Evolutionary conservation across 345 rosid species (phyloP).

Genomic region (Salix purpurea): DNA sequence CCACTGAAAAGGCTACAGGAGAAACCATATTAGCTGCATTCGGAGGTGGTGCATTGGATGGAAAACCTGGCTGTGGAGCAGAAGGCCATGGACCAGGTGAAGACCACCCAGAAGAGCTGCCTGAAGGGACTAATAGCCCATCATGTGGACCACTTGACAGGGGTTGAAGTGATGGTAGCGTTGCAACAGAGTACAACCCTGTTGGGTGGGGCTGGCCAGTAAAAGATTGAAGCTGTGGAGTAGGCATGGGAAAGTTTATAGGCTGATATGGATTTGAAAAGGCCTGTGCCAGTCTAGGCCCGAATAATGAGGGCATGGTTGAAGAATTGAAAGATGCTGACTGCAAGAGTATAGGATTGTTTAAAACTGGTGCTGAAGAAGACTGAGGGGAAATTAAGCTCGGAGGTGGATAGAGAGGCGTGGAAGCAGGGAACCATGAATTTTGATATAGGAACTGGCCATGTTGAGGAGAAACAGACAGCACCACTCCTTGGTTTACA

Average conservation of each 20-base stretch:
- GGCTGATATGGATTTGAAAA: constrained; percentile 29
- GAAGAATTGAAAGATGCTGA: constrained; percentile 31
- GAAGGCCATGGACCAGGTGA: constrained; percentile 32
- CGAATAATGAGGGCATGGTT: constrained; percentile 36
- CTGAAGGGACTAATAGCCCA: constrained; percentile 19
- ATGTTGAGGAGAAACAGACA: constrained; percentile 35
- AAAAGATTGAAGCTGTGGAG: constrained; percentile 37
- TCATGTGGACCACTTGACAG: constrained; percentile 32
- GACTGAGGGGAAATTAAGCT: constrained; percentile 25
- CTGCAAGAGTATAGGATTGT: constrained; percentile 28
- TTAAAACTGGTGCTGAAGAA: constrained; percentile 35
- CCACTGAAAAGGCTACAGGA: constrained; percentile 13
- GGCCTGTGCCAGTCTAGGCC: constrained; percentile 42
- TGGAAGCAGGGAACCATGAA: constrained; percentile 36
- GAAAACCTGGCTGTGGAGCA: constrained; percentile 39
- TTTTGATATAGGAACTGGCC: constrained; percentile 50
- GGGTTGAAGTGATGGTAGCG: constrained; percentile 41
- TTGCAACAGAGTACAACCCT: constrained; percentile 31
- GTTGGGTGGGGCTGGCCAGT: constrained; percentile 41
- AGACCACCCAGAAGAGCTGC: constrained; percentile 39
- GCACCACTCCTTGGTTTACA: constrained; percentile 33
- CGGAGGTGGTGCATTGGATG: constrained; percentile 14
- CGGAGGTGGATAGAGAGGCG: constrained; percentile 22
- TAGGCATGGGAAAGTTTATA: constrained; percentile 35
- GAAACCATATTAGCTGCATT: constrained; percentile 11